A percentile compares a stretch with the other conserved stretches of the same genome.
These are phyloP conservation scores for Trichoderma cornu-damae DNA, from an alignment of 2,329 filamentous ascomycete species.

Conservation along the genomic window DNA sequence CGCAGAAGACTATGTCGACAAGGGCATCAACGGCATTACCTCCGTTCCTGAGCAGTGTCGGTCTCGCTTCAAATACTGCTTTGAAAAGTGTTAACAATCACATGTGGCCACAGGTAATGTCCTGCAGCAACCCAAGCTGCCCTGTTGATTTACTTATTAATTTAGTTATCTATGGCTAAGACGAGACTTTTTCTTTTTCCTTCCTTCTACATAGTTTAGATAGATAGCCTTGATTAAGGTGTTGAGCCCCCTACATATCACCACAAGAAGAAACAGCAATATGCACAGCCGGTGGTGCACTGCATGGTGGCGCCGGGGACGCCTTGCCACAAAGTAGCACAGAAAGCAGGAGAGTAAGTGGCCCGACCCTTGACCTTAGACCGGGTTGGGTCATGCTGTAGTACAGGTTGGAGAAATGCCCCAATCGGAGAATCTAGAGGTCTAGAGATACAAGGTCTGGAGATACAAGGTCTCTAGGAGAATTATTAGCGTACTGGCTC, in stretches of 20 bases:
- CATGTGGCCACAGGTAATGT: too few species aligned
- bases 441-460: too few species aligned
- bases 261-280: too few species aligned
- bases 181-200: too few species aligned
- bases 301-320: constrained; percentile 8
- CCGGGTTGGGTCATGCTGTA: constrained; percentile 5
- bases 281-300: neutral
- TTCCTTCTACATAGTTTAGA: too few species aligned
- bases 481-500: neutral
- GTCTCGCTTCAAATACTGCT: constrained; percentile 54
- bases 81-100: constrained; percentile 61
- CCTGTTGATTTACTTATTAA: too few species aligned
- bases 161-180: too few species aligned
- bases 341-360: neutral
- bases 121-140: too few species aligned
- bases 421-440: neutral
- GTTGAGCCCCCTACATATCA: constrained; percentile 50
- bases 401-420: neutral
- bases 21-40: constrained; percentile 64
- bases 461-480: neutral
- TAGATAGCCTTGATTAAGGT: too few species aligned
- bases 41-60: constrained; percentile 53
- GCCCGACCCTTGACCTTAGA: neutral
- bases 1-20: constrained; percentile 59
- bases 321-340: neutral